Conservation (phyloP, 768 basidiomycete genomes). For the Psilocybe cubensis region DNA sequence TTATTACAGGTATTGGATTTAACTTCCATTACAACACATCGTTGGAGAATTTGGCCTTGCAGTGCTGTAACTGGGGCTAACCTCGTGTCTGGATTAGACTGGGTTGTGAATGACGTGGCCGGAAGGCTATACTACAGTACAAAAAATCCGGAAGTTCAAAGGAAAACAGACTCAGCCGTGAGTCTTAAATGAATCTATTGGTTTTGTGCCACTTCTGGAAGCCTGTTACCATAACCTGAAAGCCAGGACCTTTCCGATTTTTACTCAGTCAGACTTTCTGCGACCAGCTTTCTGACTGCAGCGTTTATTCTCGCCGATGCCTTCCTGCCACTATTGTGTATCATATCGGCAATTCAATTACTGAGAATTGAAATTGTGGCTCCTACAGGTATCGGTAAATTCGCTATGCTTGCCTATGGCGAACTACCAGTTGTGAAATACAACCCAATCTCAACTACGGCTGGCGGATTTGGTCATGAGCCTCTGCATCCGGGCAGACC, state of each 20-base stretch:
- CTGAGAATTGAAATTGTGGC: conserved; percentile 7
- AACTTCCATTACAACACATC: conserved; percentile 79
- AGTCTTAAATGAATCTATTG: conserved; percentile 6
- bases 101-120: conserved; percentile 91
- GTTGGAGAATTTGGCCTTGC: conserved; percentile 90
- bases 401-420: not conserved
- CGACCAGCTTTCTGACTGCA: conserved; percentile 17
- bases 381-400: conserved; percentile 22
- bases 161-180: conserved; percentile 6
- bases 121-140: conserved; percentile 85
- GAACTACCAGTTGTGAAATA: conserved; percentile 17
- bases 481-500: conserved; percentile 12
- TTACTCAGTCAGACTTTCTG: conserved; percentile 15
- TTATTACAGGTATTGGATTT: conserved; percentile 75
- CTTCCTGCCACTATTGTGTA: not conserved
- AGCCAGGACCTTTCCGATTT: not conserved
- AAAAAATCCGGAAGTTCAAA: conserved; percentile 28
- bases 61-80: conserved; percentile 91
- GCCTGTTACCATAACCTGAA: not conserved
- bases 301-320: conserved; percentile 16
- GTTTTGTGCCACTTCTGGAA: conserved; percentile 9
- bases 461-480: conserved; percentile 15
- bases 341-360: conserved; percentile 8
- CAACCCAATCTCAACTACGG: conserved; percentile 20
- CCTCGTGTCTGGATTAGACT: conserved; percentile 83